Evolutionary conservation across 768 basidiomycete species (phyloP).

Genomic region (Chalciporus piperatus): DNA sequence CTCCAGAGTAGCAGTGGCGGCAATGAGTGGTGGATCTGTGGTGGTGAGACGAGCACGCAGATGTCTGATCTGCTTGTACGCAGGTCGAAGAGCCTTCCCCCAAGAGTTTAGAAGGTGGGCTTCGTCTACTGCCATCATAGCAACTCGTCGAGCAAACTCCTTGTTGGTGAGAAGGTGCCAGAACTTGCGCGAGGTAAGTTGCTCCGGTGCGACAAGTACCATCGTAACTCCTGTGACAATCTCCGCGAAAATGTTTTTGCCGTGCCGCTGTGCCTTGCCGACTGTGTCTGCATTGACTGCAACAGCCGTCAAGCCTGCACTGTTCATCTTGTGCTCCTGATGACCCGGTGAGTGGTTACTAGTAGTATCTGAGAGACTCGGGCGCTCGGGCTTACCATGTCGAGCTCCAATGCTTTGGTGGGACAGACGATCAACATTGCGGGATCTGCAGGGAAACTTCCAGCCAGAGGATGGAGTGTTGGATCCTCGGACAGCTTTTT

Average conservation of each 20-base stretch:
- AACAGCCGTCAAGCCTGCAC: too few species aligned
- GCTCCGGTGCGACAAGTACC: too few species aligned
- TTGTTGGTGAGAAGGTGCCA: too few species aligned
- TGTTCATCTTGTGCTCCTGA: slow-evolving; percentile 4
- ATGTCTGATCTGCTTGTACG: slow-evolving; percentile 24
- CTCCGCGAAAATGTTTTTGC: too few species aligned
- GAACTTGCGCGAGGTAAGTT: too few species aligned
- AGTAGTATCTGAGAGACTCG: too few species aligned
- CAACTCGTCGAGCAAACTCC: slow-evolving; percentile 17
- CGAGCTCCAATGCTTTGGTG: slow-evolving; percentile 22
- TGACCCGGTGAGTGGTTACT: too few species aligned
- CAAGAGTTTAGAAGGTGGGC: slow-evolving; percentile 6
- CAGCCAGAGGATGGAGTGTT: too few species aligned
- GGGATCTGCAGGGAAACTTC: slow-evolving; percentile 13
- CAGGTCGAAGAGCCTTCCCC: slow-evolving; percentile 23
- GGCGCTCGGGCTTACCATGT: slow-evolving; percentile 21
- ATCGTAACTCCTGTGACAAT: too few species aligned
- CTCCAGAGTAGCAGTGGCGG: background rate
- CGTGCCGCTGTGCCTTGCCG: too few species aligned
- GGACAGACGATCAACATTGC: slow-evolving; percentile 22
- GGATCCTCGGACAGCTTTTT: background rate
- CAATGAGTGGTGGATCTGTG: background rate
- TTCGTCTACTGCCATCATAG: slow-evolving; percentile 27
- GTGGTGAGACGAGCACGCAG: slow-evolving; percentile 15
- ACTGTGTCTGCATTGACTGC: too few species aligned